Percentiles rank a stretch among this genome's conserved stretches.
These are phyloP conservation scores for Colletotrichum neosansevieriae DNA, from an alignment of 2,329 filamentous ascomycete species.

Conservation along the genomic window DNA sequence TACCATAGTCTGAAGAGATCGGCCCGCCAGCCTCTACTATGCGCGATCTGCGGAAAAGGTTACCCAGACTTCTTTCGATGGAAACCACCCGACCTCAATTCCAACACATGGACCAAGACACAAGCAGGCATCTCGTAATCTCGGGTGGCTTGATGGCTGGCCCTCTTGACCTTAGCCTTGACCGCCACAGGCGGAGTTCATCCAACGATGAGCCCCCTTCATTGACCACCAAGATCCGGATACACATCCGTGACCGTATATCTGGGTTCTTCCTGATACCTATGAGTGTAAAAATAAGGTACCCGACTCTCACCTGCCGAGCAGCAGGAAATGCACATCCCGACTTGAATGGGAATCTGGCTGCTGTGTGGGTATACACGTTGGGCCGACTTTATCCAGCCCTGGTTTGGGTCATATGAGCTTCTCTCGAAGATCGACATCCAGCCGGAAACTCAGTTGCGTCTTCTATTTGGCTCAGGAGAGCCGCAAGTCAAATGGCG, in stretches of 20 bases:
- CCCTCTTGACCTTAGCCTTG: too few relatives aligned
- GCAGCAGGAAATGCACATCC: constrained; percentile 18
- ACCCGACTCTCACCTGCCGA: background rate
- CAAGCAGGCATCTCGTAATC: background rate
- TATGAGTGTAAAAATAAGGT: background rate
- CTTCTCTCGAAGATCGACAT: background rate
- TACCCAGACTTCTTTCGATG: constrained; percentile 18
- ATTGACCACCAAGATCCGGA: background rate
- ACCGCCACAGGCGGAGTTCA: too few relatives aligned
- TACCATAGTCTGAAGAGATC: background rate
- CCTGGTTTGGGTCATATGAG: background rate
- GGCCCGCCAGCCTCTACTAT: background rate
- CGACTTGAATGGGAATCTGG: background rate
- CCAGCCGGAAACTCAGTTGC: constrained; percentile 11
- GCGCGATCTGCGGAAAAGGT: constrained; percentile 20
- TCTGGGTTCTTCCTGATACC: too few relatives aligned
- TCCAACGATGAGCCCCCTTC: background rate
- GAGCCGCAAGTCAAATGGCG: background rate
- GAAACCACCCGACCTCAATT: constrained; percentile 1
- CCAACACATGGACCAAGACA: background rate
- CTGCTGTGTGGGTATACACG: background rate
- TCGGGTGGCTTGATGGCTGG: too few relatives aligned
- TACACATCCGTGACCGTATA: background rate
- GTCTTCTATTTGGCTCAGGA: background rate
- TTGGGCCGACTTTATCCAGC: background rate